Percentiles rank a stretch among this genome's conserved stretches.
Evolutionary conservation across 2,329 filamentous ascomycete species (phyloP).

Genomic region (Epichloe glyceriae): DNA sequence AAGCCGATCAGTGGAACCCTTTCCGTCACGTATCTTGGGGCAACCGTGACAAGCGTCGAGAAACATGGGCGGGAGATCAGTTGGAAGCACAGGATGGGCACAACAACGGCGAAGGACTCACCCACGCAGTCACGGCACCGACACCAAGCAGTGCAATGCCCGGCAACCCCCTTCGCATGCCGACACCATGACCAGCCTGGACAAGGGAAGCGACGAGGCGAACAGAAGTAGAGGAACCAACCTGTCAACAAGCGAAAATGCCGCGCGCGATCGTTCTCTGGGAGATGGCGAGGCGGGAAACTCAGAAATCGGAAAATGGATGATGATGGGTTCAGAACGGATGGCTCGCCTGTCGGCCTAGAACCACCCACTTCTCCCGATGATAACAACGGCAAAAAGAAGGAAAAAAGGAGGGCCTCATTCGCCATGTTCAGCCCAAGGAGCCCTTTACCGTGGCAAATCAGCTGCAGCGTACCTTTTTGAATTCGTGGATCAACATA

Average conservation of each 20-base stretch:
- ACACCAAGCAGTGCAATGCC: constrained; percentile 10
- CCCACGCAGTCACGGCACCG: constrained; percentile 23
- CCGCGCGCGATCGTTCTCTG: constrained; percentile 10
- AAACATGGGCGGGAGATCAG: constrained; percentile 22
- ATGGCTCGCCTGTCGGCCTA: not conserved
- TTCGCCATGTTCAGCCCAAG: constrained; percentile 35
- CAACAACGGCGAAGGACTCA: constrained; percentile 19
- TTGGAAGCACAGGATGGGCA: constrained; percentile 19
- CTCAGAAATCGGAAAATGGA: constrained; percentile 22
- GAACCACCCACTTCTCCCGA: constrained; percentile 10
- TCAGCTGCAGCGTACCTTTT: constrained; percentile 60
- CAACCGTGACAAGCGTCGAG: constrained; percentile 15
- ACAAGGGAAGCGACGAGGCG: constrained; percentile 10
- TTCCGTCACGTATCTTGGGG: constrained; percentile 30
- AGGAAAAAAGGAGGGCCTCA: constrained; percentile 26
- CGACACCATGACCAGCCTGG: constrained; percentile 12
- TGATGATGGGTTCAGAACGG: constrained; percentile 9
- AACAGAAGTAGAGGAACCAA: constrained; percentile 9
- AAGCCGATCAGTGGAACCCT: constrained; percentile 29
- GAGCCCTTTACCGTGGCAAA: constrained; percentile 46
- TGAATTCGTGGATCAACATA: constrained; percentile 80
- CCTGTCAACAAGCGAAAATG: constrained; percentile 9
- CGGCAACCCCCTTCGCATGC: constrained; percentile 13
- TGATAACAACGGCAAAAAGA: constrained; percentile 14
- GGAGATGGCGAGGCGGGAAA: constrained; percentile 11